Evolutionary conservation across 75 land plant species (phyloP), one percentile per base, ranked within the genome.

Genomic region (Picea sitchensis): DNA sequence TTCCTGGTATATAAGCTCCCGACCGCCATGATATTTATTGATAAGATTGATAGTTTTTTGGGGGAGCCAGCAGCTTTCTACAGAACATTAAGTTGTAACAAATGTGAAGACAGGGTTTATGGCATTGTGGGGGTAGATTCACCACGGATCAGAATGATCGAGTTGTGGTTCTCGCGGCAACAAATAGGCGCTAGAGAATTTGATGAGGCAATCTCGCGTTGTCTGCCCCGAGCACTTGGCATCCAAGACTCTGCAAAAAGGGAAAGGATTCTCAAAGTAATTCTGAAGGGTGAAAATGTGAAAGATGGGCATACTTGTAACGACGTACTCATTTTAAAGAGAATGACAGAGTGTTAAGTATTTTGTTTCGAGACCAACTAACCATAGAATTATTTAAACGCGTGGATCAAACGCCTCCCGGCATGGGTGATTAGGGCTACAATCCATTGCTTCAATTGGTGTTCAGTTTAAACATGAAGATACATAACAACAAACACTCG

Each of bases 71-170:
- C 82, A 85, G 23, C 82, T 81, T 7, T 80, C 79, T 14, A 77
- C 88, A 3, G 88, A 88, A 65, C 87, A 86, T 71, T 88, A 88
- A 80, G 87, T 84, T 23, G 57, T 88, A 5, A 86, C 85, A 54
- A 86, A 88, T 68, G 86, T 88, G 89, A 88, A 88, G 85, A 86
- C 85, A 14, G 89, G 83, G 85, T 88, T 88, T 59, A 88, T 88
- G 89, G 84, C 89, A 17, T 83, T 88, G 47, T 88, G 88, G 88
- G 89, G 86, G 26, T 82, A 88, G 88, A 14, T 86, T 88, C 63
- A 88, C 89, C 36, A 88, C 88, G 41, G 88, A 88, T 76, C 89
- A 88, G 58, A 83, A 82, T 83, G 89, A 88, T 6, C 77, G 89
- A 74, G 88, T 86, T 67, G 86, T 88, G 89, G 88, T 88, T 61